A percentile compares a stretch with the other conserved stretches of the same genome.
Conservation (phyloP, 306 rosid species). For the Sechiopsis laciniata region DNA sequence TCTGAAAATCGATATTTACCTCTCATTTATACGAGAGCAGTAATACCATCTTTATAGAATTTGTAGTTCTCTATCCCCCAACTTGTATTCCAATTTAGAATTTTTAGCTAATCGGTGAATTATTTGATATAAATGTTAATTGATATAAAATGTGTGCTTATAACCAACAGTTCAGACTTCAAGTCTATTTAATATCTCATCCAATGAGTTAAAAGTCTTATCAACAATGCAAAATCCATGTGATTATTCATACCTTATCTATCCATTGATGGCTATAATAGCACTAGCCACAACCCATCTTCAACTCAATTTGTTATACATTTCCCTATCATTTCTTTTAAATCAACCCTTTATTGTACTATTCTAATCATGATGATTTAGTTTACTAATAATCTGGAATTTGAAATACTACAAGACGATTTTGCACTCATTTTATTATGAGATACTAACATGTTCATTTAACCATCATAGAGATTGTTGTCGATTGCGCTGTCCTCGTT, state of each 20-base stretch:
- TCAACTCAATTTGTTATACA: neutral
- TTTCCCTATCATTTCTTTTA: neutral
- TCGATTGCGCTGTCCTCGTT: constrained; percentile 28
- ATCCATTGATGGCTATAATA: neutral
- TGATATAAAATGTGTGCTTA: too few species aligned
- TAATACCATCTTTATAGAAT: too few species aligned
- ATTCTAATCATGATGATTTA: neutral
- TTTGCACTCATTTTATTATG: neutral
- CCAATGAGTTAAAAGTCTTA: too few species aligned
- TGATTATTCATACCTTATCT: neutral
- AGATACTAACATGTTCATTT: neutral
- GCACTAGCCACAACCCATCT: neutral
- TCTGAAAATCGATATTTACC: too few species aligned
- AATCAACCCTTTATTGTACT: neutral
- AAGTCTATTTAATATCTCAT: too few species aligned
- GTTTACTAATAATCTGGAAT: neutral
- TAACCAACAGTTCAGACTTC: too few species aligned
- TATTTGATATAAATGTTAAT: too few species aligned
- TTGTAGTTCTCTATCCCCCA: too few species aligned
- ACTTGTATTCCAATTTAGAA: too few species aligned
- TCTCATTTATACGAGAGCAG: too few species aligned
- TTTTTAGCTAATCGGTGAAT: too few species aligned
- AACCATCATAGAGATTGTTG: constrained; percentile 13
- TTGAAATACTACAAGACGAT: neutral
- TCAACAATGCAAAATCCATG: too few species aligned